phyloP scores from a whole-genome alignment of 106 monocot genomes.

The Dactylorhiza incarnata region DNA sequence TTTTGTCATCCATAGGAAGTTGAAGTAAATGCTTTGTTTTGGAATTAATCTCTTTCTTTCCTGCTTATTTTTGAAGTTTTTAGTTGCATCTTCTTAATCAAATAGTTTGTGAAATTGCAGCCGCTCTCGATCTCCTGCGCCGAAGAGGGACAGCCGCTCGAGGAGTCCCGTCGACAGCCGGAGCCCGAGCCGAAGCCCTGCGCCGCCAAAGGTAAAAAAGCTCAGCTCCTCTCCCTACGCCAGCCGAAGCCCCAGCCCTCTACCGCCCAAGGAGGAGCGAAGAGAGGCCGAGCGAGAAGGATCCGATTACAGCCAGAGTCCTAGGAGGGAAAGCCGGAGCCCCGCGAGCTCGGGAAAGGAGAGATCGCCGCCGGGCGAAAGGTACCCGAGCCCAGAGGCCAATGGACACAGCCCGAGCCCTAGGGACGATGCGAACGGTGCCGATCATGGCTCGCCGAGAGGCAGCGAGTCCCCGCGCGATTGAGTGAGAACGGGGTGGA shows the following conservation, averaged over 20 bases:
- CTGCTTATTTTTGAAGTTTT: background rate
- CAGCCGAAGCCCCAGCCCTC: conserved; percentile 57
- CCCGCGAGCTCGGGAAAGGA: conserved; percentile 16
- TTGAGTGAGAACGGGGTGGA: background rate
- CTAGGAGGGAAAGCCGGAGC: conserved; percentile 43
- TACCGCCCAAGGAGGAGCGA: conserved; percentile 24
- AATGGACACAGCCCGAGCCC: conserved; percentile 24
- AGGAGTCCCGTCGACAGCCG: conserved; percentile 57
- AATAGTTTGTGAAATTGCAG: conserved; percentile 16
- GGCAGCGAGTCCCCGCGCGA: conserved; percentile 27
- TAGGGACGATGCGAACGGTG: conserved; percentile 8
- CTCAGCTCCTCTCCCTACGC: conserved; percentile 39
- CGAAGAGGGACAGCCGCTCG: conserved; percentile 55
- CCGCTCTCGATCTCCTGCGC: conserved; percentile 69
- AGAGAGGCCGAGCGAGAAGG: conserved; percentile 25
- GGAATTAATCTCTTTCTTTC: background rate
- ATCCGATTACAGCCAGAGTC: conserved; percentile 64
- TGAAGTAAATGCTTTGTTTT: too few relatives aligned
- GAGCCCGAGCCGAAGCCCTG: conserved; percentile 45
- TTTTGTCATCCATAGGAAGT: too few relatives aligned
- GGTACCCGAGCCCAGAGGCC: conserved; percentile 12
- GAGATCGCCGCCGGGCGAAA: conserved; percentile 11
- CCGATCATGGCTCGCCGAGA: conserved; percentile 6
- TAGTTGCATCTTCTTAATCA: background rate
- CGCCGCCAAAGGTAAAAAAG: conserved; percentile 31